phyloP scores from a whole-genome alignment of 2,329 filamentous ascomycete species.

The Nemania sp. region DNA sequence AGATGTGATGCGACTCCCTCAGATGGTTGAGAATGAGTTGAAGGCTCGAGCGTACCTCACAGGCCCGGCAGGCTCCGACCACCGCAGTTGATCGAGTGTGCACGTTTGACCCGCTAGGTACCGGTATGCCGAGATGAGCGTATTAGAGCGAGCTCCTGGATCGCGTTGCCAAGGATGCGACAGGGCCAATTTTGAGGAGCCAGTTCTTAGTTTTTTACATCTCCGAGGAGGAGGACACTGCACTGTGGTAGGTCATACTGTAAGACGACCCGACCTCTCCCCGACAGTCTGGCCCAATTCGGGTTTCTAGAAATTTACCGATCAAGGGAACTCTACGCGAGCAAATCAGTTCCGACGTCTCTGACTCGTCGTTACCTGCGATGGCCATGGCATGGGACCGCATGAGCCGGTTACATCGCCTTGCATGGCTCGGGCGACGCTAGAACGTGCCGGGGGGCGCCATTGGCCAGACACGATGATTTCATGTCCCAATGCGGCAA shows the following conservation, averaged over 20 bases:
- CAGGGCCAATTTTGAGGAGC: conserved; percentile 11
- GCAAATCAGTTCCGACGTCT: not conserved
- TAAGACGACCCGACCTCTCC: not conserved
- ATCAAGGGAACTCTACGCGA: conserved; percentile 25
- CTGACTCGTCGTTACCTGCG: not conserved
- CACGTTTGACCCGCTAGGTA: conserved; percentile 1
- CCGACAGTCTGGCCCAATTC: conserved; percentile 14
- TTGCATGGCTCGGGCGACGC: not conserved
- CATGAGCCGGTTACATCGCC: conserved; percentile 17
- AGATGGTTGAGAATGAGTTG: too few relatives aligned
- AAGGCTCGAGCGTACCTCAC: too few relatives aligned
- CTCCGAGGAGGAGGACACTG: conserved; percentile 24
- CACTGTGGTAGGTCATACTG: not conserved
- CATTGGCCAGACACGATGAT: not conserved
- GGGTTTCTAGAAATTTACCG: conserved; percentile 20
- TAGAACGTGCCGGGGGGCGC: not conserved
- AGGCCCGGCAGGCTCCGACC: conserved; percentile 8
- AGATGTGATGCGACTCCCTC: too few relatives aligned
- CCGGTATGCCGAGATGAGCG: conserved; percentile 22
- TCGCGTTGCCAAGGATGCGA: conserved; percentile 5
- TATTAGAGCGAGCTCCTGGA: conserved; percentile 15
- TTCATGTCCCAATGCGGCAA: conserved; percentile 15
- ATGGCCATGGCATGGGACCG: not conserved
- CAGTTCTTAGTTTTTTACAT: conserved; percentile 15
- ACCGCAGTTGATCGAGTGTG: not conserved